These are phyloP conservation scores for Aspergillus sp. DNA, from an alignment of 2,329 filamentous ascomycete genomes.

Conservation along the genomic window DNA sequence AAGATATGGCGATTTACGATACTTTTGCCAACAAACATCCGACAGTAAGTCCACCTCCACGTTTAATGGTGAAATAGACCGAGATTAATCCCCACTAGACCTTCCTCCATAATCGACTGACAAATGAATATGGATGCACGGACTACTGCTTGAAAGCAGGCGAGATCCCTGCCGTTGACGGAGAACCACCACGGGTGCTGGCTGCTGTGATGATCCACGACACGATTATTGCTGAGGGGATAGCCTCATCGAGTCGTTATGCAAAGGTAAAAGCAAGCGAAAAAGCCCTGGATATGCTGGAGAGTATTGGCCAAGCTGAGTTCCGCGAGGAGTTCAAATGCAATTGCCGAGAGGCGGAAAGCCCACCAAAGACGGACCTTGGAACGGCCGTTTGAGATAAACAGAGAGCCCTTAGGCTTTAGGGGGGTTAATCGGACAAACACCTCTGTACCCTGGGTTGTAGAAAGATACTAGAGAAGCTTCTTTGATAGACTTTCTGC, in stretches of 20 bases:
- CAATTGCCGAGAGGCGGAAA: constrained; percentile 51
- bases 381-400: constrained; percentile 31
- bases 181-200: constrained; percentile 54
- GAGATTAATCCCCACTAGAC: constrained; percentile 47
- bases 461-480: no score
- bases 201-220: constrained; percentile 77
- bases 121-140: constrained; percentile 64
- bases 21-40: constrained; percentile 84
- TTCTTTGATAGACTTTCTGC: no score
- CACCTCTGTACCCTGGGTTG: background rate
- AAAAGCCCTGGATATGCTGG: constrained; percentile 42
- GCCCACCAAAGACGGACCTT: constrained; percentile 17
- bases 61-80: background rate
- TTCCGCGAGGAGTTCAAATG: constrained; percentile 65
- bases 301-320: constrained; percentile 53
- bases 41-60: constrained; percentile 45
- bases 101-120: constrained; percentile 64
- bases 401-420: background rate
- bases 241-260: constrained; percentile 66
- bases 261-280: constrained; percentile 63
- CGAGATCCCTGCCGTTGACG: constrained; percentile 46
- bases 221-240: constrained; percentile 61
- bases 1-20: constrained; percentile 84
- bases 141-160: constrained; percentile 52
- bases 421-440: background rate